Evolutionary conservation across 225 moss, liverwort and hornwort species (phyloP).

Genomic region (Thuidium tamariscinum): DNA sequence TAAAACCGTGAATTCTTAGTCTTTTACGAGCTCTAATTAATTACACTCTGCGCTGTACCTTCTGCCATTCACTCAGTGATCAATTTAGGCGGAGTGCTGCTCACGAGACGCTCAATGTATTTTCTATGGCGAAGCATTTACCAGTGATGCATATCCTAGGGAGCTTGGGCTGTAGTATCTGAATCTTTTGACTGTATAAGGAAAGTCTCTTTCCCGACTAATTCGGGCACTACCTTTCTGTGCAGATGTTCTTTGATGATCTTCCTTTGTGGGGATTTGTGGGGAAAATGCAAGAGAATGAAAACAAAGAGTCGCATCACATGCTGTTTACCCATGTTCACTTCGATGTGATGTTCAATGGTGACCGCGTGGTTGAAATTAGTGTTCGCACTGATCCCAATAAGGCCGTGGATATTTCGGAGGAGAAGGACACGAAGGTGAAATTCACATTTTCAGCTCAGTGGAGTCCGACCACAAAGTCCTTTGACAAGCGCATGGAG

Average conservation of each 20-base stretch:
- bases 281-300: constrained; percentile 52
- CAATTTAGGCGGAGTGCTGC: neutral
- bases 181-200: neutral
- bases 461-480: constrained; percentile 49
- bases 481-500: constrained; percentile 73
- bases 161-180: neutral
- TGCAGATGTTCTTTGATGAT: constrained; percentile 98
- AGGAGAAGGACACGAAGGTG: constrained; percentile 32
- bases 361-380: constrained; percentile 78
- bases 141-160: neutral
- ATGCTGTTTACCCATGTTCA: constrained; percentile 77
- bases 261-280: constrained; percentile 92
- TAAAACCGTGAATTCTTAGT: neutral
- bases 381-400: constrained; percentile 46
- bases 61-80: neutral
- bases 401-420: constrained; percentile 65
- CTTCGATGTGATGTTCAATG: constrained; percentile 68
- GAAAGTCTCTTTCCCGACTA: neutral
- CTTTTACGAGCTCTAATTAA: neutral
- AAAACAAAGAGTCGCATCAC: constrained; percentile 29
- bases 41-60: neutral
- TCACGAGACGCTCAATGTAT: neutral
- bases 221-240: neutral
- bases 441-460: constrained; percentile 75
- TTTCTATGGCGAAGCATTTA: neutral